phyloP scores from a whole-genome alignment of 2,329 filamentous ascomycete species.

The Xylariaceae sp. region DNA sequence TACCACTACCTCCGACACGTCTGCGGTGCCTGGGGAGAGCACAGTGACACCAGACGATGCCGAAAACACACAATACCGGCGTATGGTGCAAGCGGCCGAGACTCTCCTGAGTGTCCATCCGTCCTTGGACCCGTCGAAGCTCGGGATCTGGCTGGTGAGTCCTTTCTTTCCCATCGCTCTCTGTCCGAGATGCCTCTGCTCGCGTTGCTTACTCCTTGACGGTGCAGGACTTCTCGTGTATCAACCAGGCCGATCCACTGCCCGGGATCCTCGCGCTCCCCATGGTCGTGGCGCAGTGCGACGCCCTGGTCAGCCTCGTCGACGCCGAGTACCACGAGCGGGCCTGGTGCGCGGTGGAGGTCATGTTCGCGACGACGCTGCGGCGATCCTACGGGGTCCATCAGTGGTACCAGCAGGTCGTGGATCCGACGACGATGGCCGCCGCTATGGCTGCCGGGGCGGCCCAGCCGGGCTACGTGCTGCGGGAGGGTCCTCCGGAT shows the following conservation, averaged over 20 bases:
- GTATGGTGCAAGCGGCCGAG: slow-evolving; percentile 23
- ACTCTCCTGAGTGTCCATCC: slow-evolving; percentile 20
- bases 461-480: too few relatives aligned
- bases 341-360: slow-evolving; percentile 32
- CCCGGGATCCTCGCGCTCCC: slow-evolving; percentile 28
- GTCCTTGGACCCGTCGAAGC: slow-evolving; percentile 11
- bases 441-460: too few relatives aligned
- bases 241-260: slow-evolving; percentile 28
- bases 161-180: too few relatives aligned
- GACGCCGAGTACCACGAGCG: slow-evolving; percentile 27
- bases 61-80: slow-evolving; percentile 23
- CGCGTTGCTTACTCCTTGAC: background rate
- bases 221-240: slow-evolving; percentile 29
- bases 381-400: slow-evolving; percentile 24
- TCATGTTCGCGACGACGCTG: slow-evolving; percentile 25
- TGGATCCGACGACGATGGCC: too few relatives aligned
- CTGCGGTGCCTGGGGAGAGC: too few relatives aligned
- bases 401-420: slow-evolving; percentile 25
- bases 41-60: slow-evolving; percentile 23
- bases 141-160: slow-evolving; percentile 25
- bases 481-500: too few relatives aligned
- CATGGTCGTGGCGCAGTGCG: slow-evolving; percentile 30
- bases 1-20: slow-evolving; percentile 4
- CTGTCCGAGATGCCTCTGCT: background rate
- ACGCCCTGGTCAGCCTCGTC: slow-evolving; percentile 31